A percentile compares a stretch with the other conserved stretches of the same genome.
These are phyloP conservation scores for Deinandra increscens DNA, from an alignment of 129 eudicot genomes.

Conservation along the genomic window DNA sequence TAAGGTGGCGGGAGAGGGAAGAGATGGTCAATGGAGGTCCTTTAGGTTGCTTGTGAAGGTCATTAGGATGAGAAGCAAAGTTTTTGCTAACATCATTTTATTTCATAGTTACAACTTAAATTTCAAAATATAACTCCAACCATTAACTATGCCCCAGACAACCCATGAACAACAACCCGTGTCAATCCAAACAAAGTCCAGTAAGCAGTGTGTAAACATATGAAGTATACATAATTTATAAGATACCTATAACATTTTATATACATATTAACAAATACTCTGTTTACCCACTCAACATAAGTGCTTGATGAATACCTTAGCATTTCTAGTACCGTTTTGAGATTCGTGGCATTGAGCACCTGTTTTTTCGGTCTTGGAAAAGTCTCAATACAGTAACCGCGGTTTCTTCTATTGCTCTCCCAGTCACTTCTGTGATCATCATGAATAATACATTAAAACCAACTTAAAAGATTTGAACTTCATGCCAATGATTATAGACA, in stretches of 20 bases:
- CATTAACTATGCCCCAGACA: no score
- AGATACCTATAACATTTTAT: not conserved
- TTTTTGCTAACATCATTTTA: no score
- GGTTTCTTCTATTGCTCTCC: constrained; percentile 93
- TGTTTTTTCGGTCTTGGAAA: constrained; percentile 81
- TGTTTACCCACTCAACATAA: not conserved
- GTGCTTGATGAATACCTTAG: not conserved
- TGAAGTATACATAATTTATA: not conserved
- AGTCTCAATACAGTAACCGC: constrained; percentile 84
- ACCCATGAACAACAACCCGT: not conserved
- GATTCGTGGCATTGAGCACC: constrained; percentile 91
- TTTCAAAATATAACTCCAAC: no score
- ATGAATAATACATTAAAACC: not conserved
- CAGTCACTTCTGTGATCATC: constrained; percentile 78
- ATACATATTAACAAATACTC: not conserved
- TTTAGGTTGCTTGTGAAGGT: no score
- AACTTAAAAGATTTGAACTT: not conserved
- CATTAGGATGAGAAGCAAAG: no score
- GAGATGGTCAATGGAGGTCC: no score
- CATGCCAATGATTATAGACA: not conserved
- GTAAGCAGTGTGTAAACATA: not conserved
- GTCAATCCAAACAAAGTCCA: not conserved
- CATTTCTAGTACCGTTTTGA: constrained; percentile 75
- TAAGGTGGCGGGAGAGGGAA: no score
- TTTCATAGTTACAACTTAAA: no score